phyloP scores from a whole-genome alignment of 148 eudicot genomes.

The Vaccinium macrocarpon region DNA sequence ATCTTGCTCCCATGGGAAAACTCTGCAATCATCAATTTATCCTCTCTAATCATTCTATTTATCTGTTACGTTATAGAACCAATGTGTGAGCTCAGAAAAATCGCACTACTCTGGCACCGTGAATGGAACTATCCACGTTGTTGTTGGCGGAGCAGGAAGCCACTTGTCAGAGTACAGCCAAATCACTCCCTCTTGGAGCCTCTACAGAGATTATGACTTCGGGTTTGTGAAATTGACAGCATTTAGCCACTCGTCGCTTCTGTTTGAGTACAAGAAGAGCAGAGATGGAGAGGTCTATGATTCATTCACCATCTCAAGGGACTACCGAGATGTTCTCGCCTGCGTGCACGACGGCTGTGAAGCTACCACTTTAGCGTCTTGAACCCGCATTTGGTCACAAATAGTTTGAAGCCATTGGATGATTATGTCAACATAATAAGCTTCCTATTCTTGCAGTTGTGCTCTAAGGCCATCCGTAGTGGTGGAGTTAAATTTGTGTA shows the following conservation, averaged over 20 bases:
- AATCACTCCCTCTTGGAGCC: slow-evolving; percentile 61
- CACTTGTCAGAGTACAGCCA: slow-evolving; percentile 59
- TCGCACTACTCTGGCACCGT: slow-evolving; percentile 64
- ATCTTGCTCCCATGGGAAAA: neutral
- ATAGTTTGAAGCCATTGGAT: neutral
- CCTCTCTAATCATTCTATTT: neutral
- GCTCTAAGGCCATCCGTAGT: too few relatives aligned
- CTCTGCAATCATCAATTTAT: neutral
- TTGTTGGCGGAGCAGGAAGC: slow-evolving; percentile 81
- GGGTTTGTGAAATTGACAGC: slow-evolving; percentile 86
- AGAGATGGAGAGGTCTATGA: slow-evolving; percentile 79
- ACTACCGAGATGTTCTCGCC: slow-evolving; percentile 75
- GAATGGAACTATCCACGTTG: slow-evolving; percentile 87
- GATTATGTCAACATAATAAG: neutral
- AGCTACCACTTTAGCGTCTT: slow-evolving; percentile 52
- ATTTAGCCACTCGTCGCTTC: slow-evolving; percentile 67
- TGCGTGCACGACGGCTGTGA: slow-evolving; percentile 68
- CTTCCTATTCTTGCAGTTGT: neutral
- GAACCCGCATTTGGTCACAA: slow-evolving; percentile 3
- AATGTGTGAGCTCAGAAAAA: slow-evolving; percentile 64
- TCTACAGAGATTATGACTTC: slow-evolving; percentile 61
- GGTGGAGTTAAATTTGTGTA: too few relatives aligned
- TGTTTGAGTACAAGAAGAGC: slow-evolving; percentile 92
- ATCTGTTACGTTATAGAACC: slow-evolving; percentile 40
- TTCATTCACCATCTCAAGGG: slow-evolving; percentile 78